These are phyloP conservation scores for Rhodomyrtus psidioides DNA, from an alignment of 441 rosid genomes.

Conservation along the genomic window DNA sequence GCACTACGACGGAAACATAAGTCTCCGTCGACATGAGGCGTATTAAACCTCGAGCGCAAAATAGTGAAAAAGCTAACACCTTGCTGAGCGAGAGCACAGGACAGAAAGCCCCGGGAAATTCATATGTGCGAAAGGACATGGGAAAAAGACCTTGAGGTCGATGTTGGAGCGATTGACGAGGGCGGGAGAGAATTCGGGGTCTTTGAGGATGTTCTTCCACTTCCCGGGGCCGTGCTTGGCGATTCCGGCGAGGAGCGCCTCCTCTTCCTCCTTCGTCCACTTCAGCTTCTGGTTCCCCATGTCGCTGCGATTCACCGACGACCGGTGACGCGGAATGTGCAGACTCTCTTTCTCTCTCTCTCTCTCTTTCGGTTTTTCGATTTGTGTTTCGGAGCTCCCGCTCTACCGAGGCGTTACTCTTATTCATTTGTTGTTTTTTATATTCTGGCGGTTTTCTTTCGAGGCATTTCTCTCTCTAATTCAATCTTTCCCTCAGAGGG, in stretches of 20 bases:
- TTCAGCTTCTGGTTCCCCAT: background rate
- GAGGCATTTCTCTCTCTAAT: too few species aligned
- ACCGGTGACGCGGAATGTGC: background rate
- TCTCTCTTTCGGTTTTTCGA: background rate
- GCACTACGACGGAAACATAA: background rate
- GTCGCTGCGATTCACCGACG: background rate
- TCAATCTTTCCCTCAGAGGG: background rate
- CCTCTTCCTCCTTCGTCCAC: background rate
- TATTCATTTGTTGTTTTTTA: background rate
- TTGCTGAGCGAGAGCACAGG: background rate
- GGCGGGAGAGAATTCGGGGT: background rate
- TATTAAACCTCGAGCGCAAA: background rate
- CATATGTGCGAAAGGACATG: background rate
- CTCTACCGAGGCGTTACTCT: background rate
- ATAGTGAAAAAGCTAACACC: background rate
- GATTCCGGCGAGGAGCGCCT: background rate
- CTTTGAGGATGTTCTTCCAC: background rate
- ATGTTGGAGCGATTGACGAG: background rate
- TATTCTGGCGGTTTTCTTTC: background rate
- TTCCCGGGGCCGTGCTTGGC: background rate
- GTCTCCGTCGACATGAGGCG: background rate
- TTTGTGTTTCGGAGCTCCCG: background rate
- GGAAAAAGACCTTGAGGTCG: background rate
- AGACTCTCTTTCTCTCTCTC: background rate
- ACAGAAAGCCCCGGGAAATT: background rate